A percentile compares a stretch with the other conserved stretches of the same genome.
These are phyloP conservation scores for Boletus eberwhitei DNA, from an alignment of 768 basidiomycete species.

Conservation along the genomic window DNA sequence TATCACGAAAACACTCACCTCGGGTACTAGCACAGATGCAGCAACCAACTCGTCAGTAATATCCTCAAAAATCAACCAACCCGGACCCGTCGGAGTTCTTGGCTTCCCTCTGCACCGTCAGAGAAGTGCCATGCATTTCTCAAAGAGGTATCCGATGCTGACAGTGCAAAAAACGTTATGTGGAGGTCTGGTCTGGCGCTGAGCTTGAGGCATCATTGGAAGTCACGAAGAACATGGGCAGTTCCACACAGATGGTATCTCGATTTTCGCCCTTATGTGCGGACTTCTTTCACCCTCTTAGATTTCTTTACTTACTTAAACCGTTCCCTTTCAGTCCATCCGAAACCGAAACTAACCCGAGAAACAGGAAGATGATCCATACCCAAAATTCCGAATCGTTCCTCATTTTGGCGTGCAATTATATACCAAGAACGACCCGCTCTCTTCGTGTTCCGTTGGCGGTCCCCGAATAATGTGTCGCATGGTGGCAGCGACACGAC, in stretches of 20 bases:
- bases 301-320: no score
- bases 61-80: conserved; percentile 10
- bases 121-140: conserved; percentile 44
- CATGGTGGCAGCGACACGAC: background rate
- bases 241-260: conserved; percentile 62
- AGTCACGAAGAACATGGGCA: no score
- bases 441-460: conserved; percentile 55
- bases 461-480: conserved; percentile 7
- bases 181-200: conserved; percentile 57
- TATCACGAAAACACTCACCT: conserved; percentile 38
- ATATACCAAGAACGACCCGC: conserved; percentile 46
- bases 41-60: conserved; percentile 6
- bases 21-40: conserved; percentile 16
- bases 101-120: no score
- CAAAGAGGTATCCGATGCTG: conserved; percentile 31
- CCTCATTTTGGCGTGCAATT: conserved; percentile 66
- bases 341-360: conserved; percentile 40
- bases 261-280: background rate
- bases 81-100: conserved; percentile 35
- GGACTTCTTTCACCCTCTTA: conserved; percentile 23
- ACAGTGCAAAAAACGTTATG: conserved; percentile 41
- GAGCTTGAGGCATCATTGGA: conserved; percentile 45
- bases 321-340: conserved; percentile 52
- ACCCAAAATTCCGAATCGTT: conserved; percentile 48
- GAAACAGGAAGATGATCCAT: conserved; percentile 16